These are phyloP conservation scores for Diplocarpon mali DNA, from an alignment of 2,329 filamentous ascomycete species.

Conservation along the genomic window DNA sequence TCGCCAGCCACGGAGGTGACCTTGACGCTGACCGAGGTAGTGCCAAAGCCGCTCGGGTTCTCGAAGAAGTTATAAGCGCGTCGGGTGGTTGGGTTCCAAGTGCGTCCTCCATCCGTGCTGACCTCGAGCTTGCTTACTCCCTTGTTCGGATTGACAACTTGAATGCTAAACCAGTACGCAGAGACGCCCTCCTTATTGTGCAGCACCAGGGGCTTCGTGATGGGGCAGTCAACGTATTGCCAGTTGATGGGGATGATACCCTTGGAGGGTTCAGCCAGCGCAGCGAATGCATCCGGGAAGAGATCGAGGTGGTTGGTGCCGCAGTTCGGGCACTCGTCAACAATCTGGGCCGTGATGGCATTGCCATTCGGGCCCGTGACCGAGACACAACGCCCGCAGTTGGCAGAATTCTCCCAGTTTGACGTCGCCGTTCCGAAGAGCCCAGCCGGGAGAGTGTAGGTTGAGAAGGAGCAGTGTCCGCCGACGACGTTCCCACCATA, in stretches of 20 bases:
- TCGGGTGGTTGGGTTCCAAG: conserved; percentile 46
- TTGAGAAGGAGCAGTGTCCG: conserved; percentile 52
- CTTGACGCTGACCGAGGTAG: conserved; percentile 40
- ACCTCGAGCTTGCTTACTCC: conserved; percentile 47
- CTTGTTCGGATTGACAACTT: conserved; percentile 52
- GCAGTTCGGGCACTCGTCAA: conserved; percentile 47
- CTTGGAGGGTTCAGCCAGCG: conserved; percentile 32
- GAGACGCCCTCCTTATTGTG: conserved; percentile 43
- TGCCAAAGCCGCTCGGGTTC: conserved; percentile 44
- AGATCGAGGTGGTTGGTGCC: conserved; percentile 43
- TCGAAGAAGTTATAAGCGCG: conserved; percentile 52
- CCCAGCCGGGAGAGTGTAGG: conserved; percentile 47
- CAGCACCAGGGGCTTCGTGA: conserved; percentile 37
- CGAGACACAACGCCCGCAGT: conserved; percentile 51
- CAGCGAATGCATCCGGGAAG: conserved; percentile 38
- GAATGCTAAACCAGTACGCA: conserved; percentile 47
- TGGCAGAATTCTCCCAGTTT: conserved; percentile 42
- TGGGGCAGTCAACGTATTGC: conserved; percentile 39
- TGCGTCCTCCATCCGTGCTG: conserved; percentile 45
- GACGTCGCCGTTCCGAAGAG: conserved; percentile 50
- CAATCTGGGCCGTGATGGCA: conserved; percentile 52
- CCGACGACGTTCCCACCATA: conserved; percentile 46
- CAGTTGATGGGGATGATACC: conserved; percentile 41
- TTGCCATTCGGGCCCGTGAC: conserved; percentile 47
- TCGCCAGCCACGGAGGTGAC: conserved; percentile 43